Evolutionary conservation across 805 yeast species (phyloP), one percentile per base, ranked within the genome.

Genomic region (Candida namnaoensis): DNA sequence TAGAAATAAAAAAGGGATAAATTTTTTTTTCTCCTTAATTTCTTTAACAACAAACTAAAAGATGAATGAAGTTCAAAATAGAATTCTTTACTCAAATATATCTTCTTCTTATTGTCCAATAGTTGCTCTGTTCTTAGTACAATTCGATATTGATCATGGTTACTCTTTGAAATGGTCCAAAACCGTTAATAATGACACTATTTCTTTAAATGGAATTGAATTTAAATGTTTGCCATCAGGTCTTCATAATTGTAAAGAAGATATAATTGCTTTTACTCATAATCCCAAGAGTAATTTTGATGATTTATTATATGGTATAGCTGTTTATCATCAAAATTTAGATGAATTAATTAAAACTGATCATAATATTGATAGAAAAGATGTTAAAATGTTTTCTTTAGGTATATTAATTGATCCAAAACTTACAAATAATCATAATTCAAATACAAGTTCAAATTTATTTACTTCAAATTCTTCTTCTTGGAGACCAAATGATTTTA

Each of bases 151-250:
- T 13, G 67, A 66, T 32, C 56, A 65, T 1, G 83, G 83, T 1
- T 68, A 73, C 48, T 69, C 64, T 39, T 46, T 72, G 33, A 65
- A 62, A 41, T 73, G 79, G 78, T 58, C 62, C 44, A 52, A 58
- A 36, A 53, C 56, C 1, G 38, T 53, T 7, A 61, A 59, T 36
- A 52, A 56, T 4, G 27, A 47, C 26, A 19, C 39, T 7, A 44
- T 55, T 13, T 47, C 65, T 0, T 51, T 76, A 25, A 57, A 65
- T 28, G 71, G 72, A 11, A 52, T 81, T 4, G 88, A 82, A 57
- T 81, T 71, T 59, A 74, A 77, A 47, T 65, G 80, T n/a, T 59
- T 82, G 36, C 88, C 88, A 0, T 78, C 86, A 0, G 88, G 90
- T 1, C 62, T 80, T 3, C 88, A 82, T 51, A 67, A 73, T 12